Conservation (phyloP, 2,329 filamentous ascomycete species). For the Talaromyces sp. region DNA sequence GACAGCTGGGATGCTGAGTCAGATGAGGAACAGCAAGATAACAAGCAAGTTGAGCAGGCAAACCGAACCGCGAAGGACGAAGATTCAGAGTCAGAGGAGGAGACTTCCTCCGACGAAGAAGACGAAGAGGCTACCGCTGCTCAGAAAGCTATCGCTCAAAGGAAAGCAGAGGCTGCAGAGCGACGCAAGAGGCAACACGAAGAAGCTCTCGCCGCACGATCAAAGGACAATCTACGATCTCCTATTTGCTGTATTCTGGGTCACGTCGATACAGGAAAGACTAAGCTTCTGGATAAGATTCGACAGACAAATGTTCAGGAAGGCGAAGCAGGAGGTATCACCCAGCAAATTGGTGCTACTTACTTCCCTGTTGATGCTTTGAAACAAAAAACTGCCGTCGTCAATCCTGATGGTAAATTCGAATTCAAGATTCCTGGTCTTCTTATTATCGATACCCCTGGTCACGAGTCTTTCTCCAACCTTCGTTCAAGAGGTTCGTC, state of each 20-base stretch:
- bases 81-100: conserved; percentile 44
- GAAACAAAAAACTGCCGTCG: conserved; percentile 83
- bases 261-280: conserved; percentile 99
- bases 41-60: conserved; percentile 41
- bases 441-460: conserved; percentile 93
- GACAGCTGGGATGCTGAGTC: conserved; percentile 81
- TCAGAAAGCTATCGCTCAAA: conserved; percentile 64
- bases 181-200: conserved; percentile 85
- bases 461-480: conserved; percentile 99
- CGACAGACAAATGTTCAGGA: conserved; percentile 98
- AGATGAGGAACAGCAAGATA: conserved; percentile 62
- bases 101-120: conserved; percentile 42
- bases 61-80: conserved; percentile 19
- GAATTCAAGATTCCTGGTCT: conserved; percentile 98
- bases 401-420: conserved; percentile 85
- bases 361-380: conserved; percentile 97
- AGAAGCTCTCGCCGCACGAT: conserved; percentile 83
- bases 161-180: conserved; percentile 84
- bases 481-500: conserved; percentile 93
- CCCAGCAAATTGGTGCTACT: conserved; percentile 97
- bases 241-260: conserved; percentile 99
- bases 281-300: conserved; percentile 98
- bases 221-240: conserved; percentile 89
- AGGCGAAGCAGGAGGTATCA: conserved; percentile 98
- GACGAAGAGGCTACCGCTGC: conserved; percentile 70